These are phyloP conservation scores for Eremochloa ophiuroides DNA, from an alignment of 176 grass and related monocot genomes.

Conservation along the genomic window DNA sequence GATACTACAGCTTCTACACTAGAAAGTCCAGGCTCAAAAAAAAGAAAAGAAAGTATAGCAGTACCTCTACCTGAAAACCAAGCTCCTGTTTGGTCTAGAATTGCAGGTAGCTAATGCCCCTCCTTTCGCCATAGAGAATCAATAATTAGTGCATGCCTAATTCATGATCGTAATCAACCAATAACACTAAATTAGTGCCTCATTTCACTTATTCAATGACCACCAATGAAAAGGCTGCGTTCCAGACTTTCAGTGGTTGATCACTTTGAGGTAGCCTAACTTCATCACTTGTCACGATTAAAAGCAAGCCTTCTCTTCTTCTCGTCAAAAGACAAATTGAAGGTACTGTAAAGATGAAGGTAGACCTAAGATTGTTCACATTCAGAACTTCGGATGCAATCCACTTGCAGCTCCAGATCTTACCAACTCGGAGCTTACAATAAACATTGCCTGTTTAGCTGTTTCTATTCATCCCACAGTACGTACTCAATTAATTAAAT, in stretches of 20 bases:
- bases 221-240: background rate
- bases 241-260: background rate
- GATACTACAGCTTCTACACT: too few species aligned
- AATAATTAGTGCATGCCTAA: background rate
- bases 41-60: too few species aligned
- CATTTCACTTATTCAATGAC: background rate
- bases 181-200: background rate
- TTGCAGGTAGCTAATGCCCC: background rate
- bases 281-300: background rate
- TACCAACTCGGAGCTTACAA: conserved; percentile 1
- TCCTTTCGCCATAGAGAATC: background rate
- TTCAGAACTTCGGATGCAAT: background rate
- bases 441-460: background rate
- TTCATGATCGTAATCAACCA: background rate
- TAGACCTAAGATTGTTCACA: background rate
- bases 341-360: background rate
- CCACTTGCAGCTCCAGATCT: background rate
- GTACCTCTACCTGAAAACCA: background rate
- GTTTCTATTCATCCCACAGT: background rate
- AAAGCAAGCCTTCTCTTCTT: background rate
- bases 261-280: conserved; percentile 4
- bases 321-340: background rate
- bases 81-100: background rate
- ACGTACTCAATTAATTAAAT: background rate
- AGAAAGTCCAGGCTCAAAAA: too few species aligned